phyloP scores from a whole-genome alignment of 148 eudicot genomes.

The Simmondsia chinensis region DNA sequence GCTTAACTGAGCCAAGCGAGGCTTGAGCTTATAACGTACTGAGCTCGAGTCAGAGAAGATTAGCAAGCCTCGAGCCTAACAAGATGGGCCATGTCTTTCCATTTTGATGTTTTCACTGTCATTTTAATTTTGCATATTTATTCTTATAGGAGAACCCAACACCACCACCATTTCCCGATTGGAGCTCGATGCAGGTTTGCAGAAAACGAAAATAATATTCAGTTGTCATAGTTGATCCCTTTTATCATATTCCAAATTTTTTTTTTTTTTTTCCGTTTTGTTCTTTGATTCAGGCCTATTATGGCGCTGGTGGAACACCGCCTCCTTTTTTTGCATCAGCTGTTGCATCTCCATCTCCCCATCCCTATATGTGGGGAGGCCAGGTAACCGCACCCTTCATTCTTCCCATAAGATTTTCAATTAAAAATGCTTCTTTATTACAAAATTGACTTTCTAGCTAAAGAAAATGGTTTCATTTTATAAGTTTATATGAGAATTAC shows the following conservation, averaged over 20 bases:
- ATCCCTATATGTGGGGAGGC: constrained; percentile 77
- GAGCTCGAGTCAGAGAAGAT: no score
- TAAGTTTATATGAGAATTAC: no score
- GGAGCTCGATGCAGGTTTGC: constrained; percentile 85
- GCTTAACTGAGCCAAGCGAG: no score
- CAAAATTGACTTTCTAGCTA: no score
- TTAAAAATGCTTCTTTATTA: no score
- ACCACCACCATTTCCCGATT: constrained; percentile 58
- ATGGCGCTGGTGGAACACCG: constrained; percentile 57
- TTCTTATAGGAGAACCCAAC: constrained; percentile 52
- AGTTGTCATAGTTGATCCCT: background rate
- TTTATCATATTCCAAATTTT: background rate
- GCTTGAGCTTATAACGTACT: no score
- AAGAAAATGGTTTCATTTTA: no score
- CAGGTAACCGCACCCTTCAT: constrained; percentile 37
- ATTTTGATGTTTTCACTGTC: no score
- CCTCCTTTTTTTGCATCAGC: constrained; percentile 66
- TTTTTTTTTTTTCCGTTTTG: background rate
- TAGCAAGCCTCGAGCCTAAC: background rate
- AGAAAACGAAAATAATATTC: background rate
- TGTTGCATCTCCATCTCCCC: constrained; percentile 69
- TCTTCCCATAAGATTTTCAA: no score
- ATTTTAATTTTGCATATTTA: constrained; percentile 6
- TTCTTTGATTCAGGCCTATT: constrained; percentile 48
- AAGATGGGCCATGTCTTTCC: no score